Percentiles rank a stretch among this genome's conserved stretches.
These are phyloP conservation scores for Paraconiothyrium brasiliense DNA, from an alignment of 2,329 filamentous ascomycete genomes.

Conservation along the genomic window DNA sequence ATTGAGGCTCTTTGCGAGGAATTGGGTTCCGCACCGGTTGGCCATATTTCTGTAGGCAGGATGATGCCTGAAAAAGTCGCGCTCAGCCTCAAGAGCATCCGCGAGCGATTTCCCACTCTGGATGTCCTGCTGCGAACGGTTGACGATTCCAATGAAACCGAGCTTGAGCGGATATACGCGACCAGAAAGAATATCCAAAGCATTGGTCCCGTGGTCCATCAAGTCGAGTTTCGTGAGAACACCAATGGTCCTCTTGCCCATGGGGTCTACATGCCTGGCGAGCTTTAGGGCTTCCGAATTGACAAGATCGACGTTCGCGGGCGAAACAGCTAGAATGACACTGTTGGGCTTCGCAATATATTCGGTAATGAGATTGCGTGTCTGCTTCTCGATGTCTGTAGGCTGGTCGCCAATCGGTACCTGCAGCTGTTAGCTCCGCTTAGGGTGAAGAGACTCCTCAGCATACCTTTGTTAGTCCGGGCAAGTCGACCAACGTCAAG, in stretches of 20 bases:
- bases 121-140: constrained; percentile 97
- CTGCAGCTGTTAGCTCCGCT: constrained; percentile 55
- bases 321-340: constrained; percentile 94
- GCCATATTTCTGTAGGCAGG: constrained; percentile 98
- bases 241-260: constrained; percentile 93
- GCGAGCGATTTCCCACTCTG: constrained; percentile 94
- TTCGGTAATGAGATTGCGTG: constrained; percentile 92
- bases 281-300: constrained; percentile 98
- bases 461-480: constrained; percentile 88
- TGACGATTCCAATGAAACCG: constrained; percentile 97
- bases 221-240: constrained; percentile 96
- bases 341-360: constrained; percentile 99
- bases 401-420: constrained; percentile 98
- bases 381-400: constrained; percentile 98
- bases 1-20: constrained; percentile 92
- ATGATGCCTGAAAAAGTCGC: constrained; percentile 96
- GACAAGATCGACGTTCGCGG: constrained; percentile 96
- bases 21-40: constrained; percentile 90
- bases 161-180: constrained; percentile 96
- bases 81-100: constrained; percentile 87
- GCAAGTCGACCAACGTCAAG: constrained; percentile 93
- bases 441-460: constrained; percentile 16
- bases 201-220: constrained; percentile 99
- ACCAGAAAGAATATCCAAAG: constrained; percentile 95
- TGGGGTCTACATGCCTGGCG: constrained; percentile 93